Conservation (phyloP, 2,329 filamentous ascomycete genomes). For the Fonsecaea pugnacius region DNA sequence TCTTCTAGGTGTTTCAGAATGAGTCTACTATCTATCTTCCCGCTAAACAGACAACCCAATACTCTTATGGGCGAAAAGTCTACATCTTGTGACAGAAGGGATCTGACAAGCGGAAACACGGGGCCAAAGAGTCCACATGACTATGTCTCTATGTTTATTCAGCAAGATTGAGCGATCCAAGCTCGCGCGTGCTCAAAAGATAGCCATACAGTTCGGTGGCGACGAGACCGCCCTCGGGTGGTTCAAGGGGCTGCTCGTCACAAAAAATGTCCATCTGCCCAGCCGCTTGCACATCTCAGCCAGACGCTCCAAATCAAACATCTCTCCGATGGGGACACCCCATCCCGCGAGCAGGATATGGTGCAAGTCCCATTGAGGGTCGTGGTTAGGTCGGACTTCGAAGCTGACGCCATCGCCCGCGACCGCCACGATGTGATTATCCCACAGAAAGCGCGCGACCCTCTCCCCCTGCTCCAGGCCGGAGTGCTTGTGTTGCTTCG, state of each 20-base stretch:
- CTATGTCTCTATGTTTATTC: no score
- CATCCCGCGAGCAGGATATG: conserved; percentile 33
- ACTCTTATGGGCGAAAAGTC: no score
- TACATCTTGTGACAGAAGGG: no score
- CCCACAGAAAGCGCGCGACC: conserved; percentile 42
- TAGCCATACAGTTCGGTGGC: conserved; percentile 19
- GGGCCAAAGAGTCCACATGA: no score
- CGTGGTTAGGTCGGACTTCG: conserved; percentile 32
- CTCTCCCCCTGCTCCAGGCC: conserved; percentile 53
- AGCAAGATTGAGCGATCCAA: no score
- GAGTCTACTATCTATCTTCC: no score
- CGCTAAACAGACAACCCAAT: no score
- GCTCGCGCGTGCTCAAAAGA: not conserved
- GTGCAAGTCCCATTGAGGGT: conserved; percentile 19
- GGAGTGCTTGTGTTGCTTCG: not conserved
- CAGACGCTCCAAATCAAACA: conserved; percentile 46
- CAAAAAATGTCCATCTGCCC: conserved; percentile 51
- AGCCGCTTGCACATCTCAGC: conserved; percentile 43
- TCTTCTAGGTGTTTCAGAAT: no score
- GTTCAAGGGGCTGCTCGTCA: conserved; percentile 54
- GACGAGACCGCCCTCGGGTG: conserved; percentile 28
- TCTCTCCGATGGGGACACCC: conserved; percentile 36
- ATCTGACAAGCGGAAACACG: no score
- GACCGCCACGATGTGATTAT: conserved; percentile 41
- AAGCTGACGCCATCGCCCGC: conserved; percentile 41